These are phyloP conservation scores for Lathyrus sativus DNA, from an alignment of 306 rosid genomes.

Conservation along the genomic window DNA sequence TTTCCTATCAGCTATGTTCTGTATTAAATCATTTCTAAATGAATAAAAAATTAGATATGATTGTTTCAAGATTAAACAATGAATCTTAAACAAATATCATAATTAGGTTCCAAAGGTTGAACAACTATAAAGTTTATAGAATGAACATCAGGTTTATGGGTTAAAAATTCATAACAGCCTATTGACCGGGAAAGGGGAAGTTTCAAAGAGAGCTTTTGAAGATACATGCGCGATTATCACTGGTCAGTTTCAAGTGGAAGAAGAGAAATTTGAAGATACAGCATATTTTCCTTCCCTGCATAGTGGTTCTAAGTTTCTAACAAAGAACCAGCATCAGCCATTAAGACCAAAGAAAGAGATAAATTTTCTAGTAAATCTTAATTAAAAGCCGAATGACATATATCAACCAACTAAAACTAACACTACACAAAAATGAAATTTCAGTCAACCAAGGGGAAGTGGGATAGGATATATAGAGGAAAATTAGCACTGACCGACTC, in stretches of 20 bases:
- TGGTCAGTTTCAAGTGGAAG: constrained; percentile 11
- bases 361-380: constrained; percentile 27
- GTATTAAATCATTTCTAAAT: constrained; percentile 1
- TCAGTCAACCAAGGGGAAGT: constrained; percentile 33
- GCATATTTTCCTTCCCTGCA: constrained; percentile 18
- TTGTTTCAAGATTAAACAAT: constrained; percentile 3
- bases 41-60: constrained; percentile 10
- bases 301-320: constrained; percentile 27
- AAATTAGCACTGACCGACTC: constrained; percentile 67
- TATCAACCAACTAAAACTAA: constrained; percentile 25
- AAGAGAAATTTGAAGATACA: background rate
- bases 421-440: constrained; percentile 19
- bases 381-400: constrained; percentile 25
- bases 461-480: constrained; percentile 15
- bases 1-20: background rate
- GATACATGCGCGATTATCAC: background rate
- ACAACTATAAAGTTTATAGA: background rate
- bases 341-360: constrained; percentile 8
- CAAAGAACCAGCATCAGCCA: constrained; percentile 13
- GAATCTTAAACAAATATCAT: background rate
- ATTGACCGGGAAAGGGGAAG: background rate
- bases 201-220: background rate
- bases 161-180: background rate
- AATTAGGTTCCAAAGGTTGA: background rate
- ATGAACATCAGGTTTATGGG: background rate